Evolutionary conservation across 306 rosid genomes (phyloP).

Genomic region (Citrullus amarus): DNA sequence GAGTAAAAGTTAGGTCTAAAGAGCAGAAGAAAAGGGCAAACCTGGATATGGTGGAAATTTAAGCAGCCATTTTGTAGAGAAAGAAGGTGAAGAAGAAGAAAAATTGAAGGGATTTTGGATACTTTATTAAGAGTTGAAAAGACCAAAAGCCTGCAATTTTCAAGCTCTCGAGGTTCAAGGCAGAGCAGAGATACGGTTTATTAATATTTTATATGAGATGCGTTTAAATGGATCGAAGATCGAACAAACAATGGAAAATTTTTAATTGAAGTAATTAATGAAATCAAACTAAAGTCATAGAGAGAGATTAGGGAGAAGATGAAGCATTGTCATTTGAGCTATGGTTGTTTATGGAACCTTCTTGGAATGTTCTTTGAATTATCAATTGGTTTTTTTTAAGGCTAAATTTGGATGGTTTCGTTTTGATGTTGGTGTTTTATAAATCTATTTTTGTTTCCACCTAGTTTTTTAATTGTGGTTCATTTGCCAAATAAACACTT

Average conservation of each 20-base stretch:
- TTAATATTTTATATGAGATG: not conserved
- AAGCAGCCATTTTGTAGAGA: not conserved
- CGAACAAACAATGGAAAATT: not conserved
- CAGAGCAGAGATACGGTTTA: slow-evolving; percentile 11
- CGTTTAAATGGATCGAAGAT: not conserved
- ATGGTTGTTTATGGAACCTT: not conserved
- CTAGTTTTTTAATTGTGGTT: too few species aligned
- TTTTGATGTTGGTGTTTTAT: too few species aligned
- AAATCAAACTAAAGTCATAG: not conserved
- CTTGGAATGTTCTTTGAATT: not conserved
- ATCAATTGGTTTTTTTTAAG: too few species aligned
- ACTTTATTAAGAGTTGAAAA: slow-evolving; percentile 17
- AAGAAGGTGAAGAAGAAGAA: slow-evolving; percentile 2
- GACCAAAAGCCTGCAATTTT: slow-evolving; percentile 35
- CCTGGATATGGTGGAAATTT: not conserved
- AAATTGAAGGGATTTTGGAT: slow-evolving; percentile 21
- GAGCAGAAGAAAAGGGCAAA: not conserved
- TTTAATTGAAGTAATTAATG: not conserved
- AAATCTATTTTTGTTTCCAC: too few species aligned
- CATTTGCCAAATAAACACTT: too few species aligned
- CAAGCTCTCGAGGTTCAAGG: slow-evolving; percentile 28
- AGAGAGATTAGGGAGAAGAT: not conserved
- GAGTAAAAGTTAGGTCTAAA: not conserved
- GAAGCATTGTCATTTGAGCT: not conserved
- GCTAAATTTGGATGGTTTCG: too few species aligned